These are phyloP conservation scores for Paramecium primaurelia DNA, from an alignment of 73 alveolate genomes.

Conservation along the genomic window DNA sequence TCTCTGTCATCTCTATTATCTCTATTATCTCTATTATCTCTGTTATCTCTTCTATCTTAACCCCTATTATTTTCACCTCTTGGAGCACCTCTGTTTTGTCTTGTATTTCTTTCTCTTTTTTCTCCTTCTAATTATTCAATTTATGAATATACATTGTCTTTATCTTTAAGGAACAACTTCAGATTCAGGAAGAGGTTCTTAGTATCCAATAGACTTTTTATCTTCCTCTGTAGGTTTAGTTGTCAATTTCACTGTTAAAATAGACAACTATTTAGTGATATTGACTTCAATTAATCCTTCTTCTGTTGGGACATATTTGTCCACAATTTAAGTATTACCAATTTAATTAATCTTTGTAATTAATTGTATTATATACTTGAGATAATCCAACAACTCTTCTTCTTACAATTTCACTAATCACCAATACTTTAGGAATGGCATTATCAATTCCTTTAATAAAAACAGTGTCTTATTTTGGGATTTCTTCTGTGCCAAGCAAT, in stretches of 20 bases:
- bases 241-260: conserved; percentile 21
- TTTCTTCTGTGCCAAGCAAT: background rate
- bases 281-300: conserved; percentile 47
- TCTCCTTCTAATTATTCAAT: background rate
- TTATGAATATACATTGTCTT: background rate
- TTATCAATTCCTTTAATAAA: conserved; percentile 24
- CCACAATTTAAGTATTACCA: conserved; percentile 18
- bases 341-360: background rate
- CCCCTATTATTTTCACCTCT: conserved; percentile 23
- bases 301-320: conserved; percentile 11
- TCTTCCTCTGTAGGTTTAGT: background rate
- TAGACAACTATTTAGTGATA: conserved; percentile 11
- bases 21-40: conserved; percentile 1
- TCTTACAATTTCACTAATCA: conserved; percentile 35
- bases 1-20: background rate
- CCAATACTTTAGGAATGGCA: conserved; percentile 31
- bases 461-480: background rate
- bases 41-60: conserved; percentile 7
- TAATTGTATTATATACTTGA: background rate
- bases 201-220: conserved; percentile 14
- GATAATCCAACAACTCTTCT: conserved; percentile 35
- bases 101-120: background rate
- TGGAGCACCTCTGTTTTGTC: conserved; percentile 31
- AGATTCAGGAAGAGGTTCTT: conserved; percentile 26
- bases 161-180: conserved; percentile 43